phyloP scores from a whole-genome alignment of 495 filamentous ascomycete species.

The Aspergillus sparsus region DNA sequence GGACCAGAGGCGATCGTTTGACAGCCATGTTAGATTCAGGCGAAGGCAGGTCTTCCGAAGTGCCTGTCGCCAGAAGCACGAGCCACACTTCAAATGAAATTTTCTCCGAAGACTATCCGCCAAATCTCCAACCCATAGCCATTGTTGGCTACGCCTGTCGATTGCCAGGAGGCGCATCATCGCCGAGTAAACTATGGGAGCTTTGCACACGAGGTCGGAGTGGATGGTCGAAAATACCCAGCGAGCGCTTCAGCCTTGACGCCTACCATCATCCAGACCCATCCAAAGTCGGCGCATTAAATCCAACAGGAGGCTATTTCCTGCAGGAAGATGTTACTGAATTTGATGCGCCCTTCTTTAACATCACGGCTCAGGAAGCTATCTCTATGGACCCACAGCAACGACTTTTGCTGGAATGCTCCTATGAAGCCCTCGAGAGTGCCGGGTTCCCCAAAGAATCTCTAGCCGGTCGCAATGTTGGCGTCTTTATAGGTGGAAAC shows the following conservation, averaged over 20 bases:
- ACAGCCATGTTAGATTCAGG: background rate
- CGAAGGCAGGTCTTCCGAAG: background rate
- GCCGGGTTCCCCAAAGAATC: constrained; percentile 29
- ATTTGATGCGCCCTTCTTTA: constrained; percentile 14
- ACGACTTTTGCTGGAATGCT: constrained; percentile 55
- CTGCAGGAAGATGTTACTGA: constrained; percentile 7
- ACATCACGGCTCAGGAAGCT: constrained; percentile 12
- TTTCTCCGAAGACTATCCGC: background rate
- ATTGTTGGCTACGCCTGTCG: background rate
- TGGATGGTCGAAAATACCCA: background rate
- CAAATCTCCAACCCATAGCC: background rate
- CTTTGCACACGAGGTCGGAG: background rate
- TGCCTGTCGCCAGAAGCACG: background rate
- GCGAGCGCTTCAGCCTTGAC: constrained; percentile 10
- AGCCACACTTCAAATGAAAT: background rate
- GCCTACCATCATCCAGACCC: constrained; percentile 9
- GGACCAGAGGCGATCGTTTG: too few species aligned
- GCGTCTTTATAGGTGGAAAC: constrained; percentile 45
- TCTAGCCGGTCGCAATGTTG: constrained; percentile 46
- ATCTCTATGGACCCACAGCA: constrained; percentile 31
- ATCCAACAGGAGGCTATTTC: constrained; percentile 5
- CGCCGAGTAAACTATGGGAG: background rate
- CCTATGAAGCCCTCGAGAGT: constrained; percentile 60
- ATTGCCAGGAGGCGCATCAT: background rate
- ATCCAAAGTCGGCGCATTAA: background rate